These are phyloP conservation scores for Pichia occidentalis DNA, from an alignment of 805 yeast genomes.

Conservation along the genomic window DNA sequence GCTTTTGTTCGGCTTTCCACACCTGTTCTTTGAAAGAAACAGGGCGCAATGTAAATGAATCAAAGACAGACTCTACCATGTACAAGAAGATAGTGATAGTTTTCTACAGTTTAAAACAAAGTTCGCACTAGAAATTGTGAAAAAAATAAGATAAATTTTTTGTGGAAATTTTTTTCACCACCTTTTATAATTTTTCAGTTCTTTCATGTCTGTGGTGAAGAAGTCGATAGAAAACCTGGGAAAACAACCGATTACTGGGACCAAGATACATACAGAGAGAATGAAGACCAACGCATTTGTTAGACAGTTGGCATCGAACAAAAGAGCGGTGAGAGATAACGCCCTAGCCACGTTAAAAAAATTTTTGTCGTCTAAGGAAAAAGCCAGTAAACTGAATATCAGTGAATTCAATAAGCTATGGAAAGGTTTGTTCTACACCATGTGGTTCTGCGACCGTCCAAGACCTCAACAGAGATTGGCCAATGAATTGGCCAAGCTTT, in stretches of 20 bases:
- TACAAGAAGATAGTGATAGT: not conserved
- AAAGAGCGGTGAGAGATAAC: slow-evolving; percentile 64
- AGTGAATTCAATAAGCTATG: slow-evolving; percentile 76
- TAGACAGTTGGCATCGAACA: slow-evolving; percentile 78
- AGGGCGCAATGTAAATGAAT: no score
- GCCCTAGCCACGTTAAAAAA: slow-evolving; percentile 61
- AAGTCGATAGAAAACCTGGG: slow-evolving; percentile 1
- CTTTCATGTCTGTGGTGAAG: not conserved
- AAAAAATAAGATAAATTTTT: not conserved
- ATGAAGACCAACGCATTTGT: slow-evolving; percentile 50
- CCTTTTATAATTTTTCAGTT: slow-evolving; percentile 1
- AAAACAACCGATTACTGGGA: no score
- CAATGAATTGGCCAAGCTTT: slow-evolving; percentile 54
- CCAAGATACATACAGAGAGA: no score
- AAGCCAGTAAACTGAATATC: slow-evolving; percentile 36
- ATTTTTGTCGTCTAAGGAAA: slow-evolving; percentile 43
- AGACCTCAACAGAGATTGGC: slow-evolving; percentile 86
- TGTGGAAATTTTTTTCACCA: not conserved
- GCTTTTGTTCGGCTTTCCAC: no score
- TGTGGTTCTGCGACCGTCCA: slow-evolving; percentile 97
- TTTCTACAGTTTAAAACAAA: not conserved
- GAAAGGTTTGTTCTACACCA: slow-evolving; percentile 91
- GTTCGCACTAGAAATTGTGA: not conserved
- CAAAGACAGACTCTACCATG: no score
- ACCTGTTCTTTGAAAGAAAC: no score